These are phyloP conservation scores for Canna indica DNA, from an alignment of 176 grass and related monocot species.

Conservation along the genomic window DNA sequence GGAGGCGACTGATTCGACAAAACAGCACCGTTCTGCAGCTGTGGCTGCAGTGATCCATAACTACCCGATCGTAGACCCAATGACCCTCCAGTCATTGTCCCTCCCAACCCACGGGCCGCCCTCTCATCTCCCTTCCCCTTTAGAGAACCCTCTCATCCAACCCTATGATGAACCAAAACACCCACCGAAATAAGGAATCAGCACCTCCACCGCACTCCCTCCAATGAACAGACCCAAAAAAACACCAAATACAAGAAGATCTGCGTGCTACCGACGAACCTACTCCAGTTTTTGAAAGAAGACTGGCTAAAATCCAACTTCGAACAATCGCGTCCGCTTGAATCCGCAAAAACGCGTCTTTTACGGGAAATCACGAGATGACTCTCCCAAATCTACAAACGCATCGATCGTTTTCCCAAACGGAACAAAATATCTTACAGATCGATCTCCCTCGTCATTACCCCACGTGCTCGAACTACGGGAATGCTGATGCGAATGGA, in stretches of 20 bases:
- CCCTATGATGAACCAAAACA: background rate
- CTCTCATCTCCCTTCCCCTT: constrained; percentile 33
- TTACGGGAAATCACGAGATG: too few species aligned
- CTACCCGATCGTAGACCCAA: constrained; percentile 84
- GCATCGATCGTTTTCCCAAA: background rate
- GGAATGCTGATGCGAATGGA: background rate
- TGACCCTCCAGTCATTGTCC: constrained; percentile 58
- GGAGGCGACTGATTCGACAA: constrained; percentile 32
- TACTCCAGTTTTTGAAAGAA: background rate
- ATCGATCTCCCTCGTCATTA: background rate
- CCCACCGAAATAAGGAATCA: background rate
- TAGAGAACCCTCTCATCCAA: constrained; percentile 2
- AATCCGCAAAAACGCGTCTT: background rate
- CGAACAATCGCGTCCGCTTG: background rate
- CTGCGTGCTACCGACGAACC: background rate
- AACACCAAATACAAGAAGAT: background rate
- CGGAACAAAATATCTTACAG: background rate
- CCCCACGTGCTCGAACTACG: background rate
- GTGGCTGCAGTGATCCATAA: constrained; percentile 86
- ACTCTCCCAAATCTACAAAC: background rate
- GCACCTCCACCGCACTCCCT: background rate
- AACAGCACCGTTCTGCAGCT: constrained; percentile 23
- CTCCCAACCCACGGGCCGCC: constrained; percentile 15
- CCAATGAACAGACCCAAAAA: background rate
- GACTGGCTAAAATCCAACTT: background rate